These are phyloP conservation scores for Venturia asperata DNA, from an alignment of 2,329 filamentous ascomycete genomes.

Conservation along the genomic window DNA sequence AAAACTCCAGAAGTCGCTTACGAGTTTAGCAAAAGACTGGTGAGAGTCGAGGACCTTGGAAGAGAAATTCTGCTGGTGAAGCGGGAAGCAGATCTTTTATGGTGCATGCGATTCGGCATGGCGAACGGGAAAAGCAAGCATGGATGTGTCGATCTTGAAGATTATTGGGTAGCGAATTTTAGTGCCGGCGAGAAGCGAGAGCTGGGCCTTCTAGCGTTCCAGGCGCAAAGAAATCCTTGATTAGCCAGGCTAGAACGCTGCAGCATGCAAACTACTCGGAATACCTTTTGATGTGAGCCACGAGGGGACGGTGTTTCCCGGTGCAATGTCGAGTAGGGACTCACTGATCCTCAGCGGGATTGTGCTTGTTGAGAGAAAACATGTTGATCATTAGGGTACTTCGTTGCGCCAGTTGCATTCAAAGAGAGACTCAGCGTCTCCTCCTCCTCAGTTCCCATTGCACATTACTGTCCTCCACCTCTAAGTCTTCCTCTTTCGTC, in stretches of 20 bases:
- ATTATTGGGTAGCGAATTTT: slow-evolving; percentile 1
- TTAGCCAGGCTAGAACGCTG: background rate
- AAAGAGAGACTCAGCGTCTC: background rate
- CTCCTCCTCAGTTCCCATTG: slow-evolving; percentile 15
- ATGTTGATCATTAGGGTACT: background rate
- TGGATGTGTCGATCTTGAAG: background rate
- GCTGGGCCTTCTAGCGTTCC: background rate
- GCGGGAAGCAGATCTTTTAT: background rate
- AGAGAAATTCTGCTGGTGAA: background rate
- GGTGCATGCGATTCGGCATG: slow-evolving; percentile 1
- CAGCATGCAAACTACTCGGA: background rate
- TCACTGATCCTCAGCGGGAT: background rate
- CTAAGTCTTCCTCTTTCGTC: background rate
- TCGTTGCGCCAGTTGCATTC: background rate
- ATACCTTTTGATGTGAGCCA: background rate
- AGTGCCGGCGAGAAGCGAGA: background rate
- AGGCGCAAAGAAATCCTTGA: background rate
- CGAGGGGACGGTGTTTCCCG: background rate
- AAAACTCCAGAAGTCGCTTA: slow-evolving; percentile 39
- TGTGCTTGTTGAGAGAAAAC: background rate
- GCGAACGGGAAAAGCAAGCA: slow-evolving; percentile 1
- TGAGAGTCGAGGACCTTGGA: background rate
- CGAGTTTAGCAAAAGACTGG: slow-evolving; percentile 16
- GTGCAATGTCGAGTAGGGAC: background rate
- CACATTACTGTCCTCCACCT: background rate